Evolutionary conservation across 2,329 filamentous ascomycete genomes (phyloP).

Genomic region (Coniochaeta ligniaria): DNA sequence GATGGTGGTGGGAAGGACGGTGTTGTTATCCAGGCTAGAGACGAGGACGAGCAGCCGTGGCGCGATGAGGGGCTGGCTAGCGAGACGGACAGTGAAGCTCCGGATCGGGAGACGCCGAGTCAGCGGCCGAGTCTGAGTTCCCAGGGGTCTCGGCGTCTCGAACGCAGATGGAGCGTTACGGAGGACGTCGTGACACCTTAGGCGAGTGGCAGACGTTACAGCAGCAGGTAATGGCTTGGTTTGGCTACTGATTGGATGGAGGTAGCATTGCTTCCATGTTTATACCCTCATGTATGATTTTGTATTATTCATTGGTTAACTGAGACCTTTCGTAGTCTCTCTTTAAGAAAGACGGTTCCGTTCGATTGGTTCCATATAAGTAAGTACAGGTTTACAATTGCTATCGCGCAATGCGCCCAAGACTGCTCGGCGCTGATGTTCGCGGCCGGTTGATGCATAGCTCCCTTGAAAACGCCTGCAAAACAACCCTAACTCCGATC

Average conservation of each 20-base stretch:
- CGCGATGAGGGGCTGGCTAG: background rate
- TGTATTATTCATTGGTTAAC: background rate
- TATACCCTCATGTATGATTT: background rate
- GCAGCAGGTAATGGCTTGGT: conserved; percentile 3
- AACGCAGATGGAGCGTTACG: background rate
- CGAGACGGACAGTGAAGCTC: background rate
- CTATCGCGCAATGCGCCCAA: background rate
- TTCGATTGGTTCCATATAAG: background rate
- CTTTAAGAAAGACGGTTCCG: background rate
- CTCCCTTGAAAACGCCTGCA: background rate
- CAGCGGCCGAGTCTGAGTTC: conserved; percentile 7
- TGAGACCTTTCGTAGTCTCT: background rate
- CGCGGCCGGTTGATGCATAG: background rate
- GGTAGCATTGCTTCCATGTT: background rate
- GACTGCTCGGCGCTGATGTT: background rate
- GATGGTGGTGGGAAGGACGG: background rate
- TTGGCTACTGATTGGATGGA: background rate
- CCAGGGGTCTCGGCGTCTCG: background rate
- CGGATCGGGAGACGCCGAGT: background rate
- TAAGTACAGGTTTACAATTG: background rate
- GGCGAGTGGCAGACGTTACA: no score
- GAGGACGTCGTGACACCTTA: background rate
- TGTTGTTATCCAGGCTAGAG: conserved; percentile 6
- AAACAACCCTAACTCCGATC: background rate
- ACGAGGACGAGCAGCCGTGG: conserved; percentile 6